A percentile compares a stretch with the other conserved stretches of the same genome.
These are phyloP conservation scores for Teratosphaeria epicoccoides DNA, from an alignment of 2,329 filamentous ascomycete species.

Conservation along the genomic window DNA sequence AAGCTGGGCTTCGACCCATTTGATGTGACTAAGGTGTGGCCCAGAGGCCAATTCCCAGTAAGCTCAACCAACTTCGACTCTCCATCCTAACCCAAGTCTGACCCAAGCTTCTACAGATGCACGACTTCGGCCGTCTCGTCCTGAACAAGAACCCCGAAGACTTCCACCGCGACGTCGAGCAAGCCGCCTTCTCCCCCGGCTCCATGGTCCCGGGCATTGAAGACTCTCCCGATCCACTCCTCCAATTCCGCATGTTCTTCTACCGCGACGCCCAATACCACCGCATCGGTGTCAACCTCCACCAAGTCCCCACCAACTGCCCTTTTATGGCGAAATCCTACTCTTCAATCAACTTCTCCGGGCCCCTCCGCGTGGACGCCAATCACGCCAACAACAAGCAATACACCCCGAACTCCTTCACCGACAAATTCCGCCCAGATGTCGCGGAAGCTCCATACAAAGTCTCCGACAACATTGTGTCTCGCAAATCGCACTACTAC, in stretches of 20 bases:
- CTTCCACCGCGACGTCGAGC: slow-evolving; percentile 42
- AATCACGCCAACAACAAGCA: slow-evolving; percentile 40
- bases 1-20: slow-evolving; percentile 44
- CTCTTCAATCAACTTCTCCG: slow-evolving; percentile 41
- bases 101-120: slow-evolving; percentile 19
- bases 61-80: not conserved
- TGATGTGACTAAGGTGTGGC: slow-evolving; percentile 46
- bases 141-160: slow-evolving; percentile 47
- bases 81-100: not conserved
- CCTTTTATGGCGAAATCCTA: slow-evolving; percentile 40
- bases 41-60: slow-evolving; percentile 35
- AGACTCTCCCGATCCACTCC: slow-evolving; percentile 37
- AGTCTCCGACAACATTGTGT: slow-evolving; percentile 40
- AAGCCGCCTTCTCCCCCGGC: slow-evolving; percentile 42
- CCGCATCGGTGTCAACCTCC: slow-evolving; percentile 42
- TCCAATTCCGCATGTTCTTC: slow-evolving; percentile 37
- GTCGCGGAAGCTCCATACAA: slow-evolving; percentile 40
- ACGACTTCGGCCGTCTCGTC: slow-evolving; percentile 40
- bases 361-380: slow-evolving; percentile 38
- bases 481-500: slow-evolving; percentile 44
- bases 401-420: slow-evolving; percentile 43
- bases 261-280: slow-evolving; percentile 40
- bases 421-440: slow-evolving; percentile 43
- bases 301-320: slow-evolving; percentile 38
- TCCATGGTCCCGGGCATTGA: slow-evolving; percentile 44